phyloP scores from a whole-genome alignment of 257 asterid species.

The Galeopsis tetrahit region DNA sequence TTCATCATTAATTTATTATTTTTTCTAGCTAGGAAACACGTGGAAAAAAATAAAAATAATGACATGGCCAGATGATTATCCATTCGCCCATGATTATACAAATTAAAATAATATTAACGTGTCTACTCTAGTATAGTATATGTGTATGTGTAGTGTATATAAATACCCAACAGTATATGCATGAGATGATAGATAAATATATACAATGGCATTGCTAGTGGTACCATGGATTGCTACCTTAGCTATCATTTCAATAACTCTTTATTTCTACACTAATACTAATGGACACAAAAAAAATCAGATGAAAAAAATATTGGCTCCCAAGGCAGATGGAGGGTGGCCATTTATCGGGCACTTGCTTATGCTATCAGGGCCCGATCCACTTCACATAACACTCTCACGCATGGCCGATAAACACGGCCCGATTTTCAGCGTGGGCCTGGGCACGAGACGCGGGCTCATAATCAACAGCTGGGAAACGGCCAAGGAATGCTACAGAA shows the following conservation, averaged over 20 bases:
- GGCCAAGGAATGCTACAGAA: slow-evolving; percentile 33
- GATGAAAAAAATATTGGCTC: neutral
- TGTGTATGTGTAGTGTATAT: too few species aligned
- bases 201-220: slow-evolving; percentile 11
- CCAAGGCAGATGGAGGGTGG: slow-evolving; percentile 39
- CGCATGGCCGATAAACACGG: slow-evolving; percentile 41
- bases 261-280: too few species aligned
- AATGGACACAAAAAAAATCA: neutral
- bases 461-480: slow-evolving; percentile 35
- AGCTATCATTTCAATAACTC: neutral
- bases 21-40: too few species aligned
- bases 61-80: too few species aligned
- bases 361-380: slow-evolving; percentile 37
- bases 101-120: too few species aligned
- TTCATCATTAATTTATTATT: too few species aligned
- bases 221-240: neutral
- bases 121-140: too few species aligned
- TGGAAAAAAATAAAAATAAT: too few species aligned
- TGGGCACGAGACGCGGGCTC: slow-evolving; percentile 33
- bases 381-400: slow-evolving; percentile 33
- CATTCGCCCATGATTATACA: too few species aligned
- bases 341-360: slow-evolving; percentile 45
- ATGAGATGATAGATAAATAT: too few species aligned
- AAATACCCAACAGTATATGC: too few species aligned
- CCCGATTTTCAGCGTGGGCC: slow-evolving; percentile 33